A percentile compares a stretch with the other conserved stretches of the same genome.
Conservation (phyloP, 768 basidiomycete species). For the Punctularia strigosozonata region DNA sequence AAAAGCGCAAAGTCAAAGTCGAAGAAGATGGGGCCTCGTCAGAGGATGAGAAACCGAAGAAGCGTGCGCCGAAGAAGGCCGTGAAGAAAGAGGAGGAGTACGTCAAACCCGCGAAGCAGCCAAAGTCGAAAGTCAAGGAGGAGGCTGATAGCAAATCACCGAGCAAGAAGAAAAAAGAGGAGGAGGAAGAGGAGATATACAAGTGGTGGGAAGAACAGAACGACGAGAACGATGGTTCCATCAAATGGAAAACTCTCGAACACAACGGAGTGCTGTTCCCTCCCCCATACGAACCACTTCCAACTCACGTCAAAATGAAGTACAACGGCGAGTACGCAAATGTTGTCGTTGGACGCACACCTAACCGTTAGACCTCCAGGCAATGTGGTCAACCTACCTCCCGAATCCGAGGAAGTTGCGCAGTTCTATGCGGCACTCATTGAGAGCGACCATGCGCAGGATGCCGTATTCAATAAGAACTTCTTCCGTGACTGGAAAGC, state of each 20-base stretch:
- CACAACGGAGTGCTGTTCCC: conserved; percentile 95
- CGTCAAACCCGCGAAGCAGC: conserved; percentile 22
- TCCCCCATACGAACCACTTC: conserved; percentile 82
- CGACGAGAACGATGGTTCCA: conserved; percentile 58
- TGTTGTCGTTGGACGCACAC: conserved; percentile 3
- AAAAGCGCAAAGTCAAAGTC: conserved; percentile 29
- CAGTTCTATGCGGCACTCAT: conserved; percentile 91
- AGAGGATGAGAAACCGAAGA: conserved; percentile 32
- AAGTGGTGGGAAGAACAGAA: conserved; percentile 83
- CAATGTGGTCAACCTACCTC: conserved; percentile 64
- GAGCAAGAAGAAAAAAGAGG: conserved; percentile 26
- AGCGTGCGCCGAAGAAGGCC: conserved; percentile 26
- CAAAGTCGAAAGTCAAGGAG: conserved; percentile 34
- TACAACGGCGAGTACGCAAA: conserved; percentile 79
- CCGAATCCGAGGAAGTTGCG: conserved; percentile 90
- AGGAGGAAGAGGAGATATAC: conserved; percentile 58
- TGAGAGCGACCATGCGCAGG: conserved; percentile 86
- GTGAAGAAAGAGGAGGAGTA: conserved; percentile 47
- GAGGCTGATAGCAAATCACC: conserved; percentile 19
- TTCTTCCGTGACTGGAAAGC: conserved; percentile 88
- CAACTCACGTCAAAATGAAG: conserved; percentile 79
- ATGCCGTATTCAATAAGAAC: conserved; percentile 82
- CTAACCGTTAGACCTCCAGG: conserved; percentile 31
- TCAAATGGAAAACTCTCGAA: conserved; percentile 93
- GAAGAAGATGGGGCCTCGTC: conserved; percentile 36